A percentile compares a stretch with the other conserved stretches of the same genome.
phyloP scores from a whole-genome alignment of 176 grass and related monocot species.

The Bothriochloa decipiens region DNA sequence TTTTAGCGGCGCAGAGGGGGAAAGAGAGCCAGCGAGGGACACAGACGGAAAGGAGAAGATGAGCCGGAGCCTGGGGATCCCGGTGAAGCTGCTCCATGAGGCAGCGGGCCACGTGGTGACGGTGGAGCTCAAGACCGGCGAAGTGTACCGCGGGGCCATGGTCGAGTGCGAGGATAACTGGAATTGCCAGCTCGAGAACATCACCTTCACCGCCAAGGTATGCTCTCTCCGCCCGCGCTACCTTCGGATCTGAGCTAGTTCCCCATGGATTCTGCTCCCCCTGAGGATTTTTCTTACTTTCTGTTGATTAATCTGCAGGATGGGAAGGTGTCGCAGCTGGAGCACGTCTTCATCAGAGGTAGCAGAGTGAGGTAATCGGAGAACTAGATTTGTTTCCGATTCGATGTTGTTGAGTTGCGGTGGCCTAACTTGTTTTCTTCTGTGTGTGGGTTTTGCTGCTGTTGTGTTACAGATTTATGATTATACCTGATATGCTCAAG shows the following conservation, averaged over 20 bases:
- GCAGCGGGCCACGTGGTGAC: conserved; percentile 88
- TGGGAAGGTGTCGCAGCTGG: conserved; percentile 72
- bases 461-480: conserved; percentile 63
- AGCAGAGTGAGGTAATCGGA: conserved; percentile 67
- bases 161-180: conserved; percentile 72
- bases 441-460: neutral
- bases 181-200: conserved; percentile 59
- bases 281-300: conserved; percentile 7
- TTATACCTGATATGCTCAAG: conserved; percentile 82
- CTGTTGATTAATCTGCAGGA: conserved; percentile 46
- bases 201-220: conserved; percentile 62
- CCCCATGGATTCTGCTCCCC: conserved; percentile 14
- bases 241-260: conserved; percentile 28
- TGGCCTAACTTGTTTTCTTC: neutral
- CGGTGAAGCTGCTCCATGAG: conserved; percentile 94
- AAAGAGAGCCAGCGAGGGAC: neutral
- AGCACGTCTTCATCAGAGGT: conserved; percentile 66
- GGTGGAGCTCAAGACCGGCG: conserved; percentile 86
- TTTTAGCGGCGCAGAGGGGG: conserved; percentile 26
- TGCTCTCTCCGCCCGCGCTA: neutral
- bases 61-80: conserved; percentile 90
- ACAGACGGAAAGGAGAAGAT: conserved; percentile 56
- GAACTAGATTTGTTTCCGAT: neutral
- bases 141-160: conserved; percentile 62
- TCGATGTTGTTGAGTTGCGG: neutral